phyloP scores from a whole-genome alignment of 2,329 filamentous ascomycete genomes.

The Fusarium begoniae region DNA sequence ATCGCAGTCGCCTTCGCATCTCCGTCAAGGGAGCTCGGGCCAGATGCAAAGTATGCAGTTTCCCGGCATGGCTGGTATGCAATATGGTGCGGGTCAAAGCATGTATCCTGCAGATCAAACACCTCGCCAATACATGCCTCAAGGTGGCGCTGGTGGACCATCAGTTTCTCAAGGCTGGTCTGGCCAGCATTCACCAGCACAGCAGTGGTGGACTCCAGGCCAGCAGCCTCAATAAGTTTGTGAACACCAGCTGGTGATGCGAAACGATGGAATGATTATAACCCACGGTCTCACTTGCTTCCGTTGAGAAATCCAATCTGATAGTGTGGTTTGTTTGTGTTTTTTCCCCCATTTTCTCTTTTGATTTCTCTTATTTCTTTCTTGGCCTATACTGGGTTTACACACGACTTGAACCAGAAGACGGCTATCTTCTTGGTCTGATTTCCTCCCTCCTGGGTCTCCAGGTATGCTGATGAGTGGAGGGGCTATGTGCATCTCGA shows the following conservation, averaged over 20 bases:
- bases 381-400: slow-evolving; percentile 8
- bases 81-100: slow-evolving; percentile 64
- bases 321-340: slow-evolving; percentile 9
- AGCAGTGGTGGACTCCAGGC: slow-evolving; percentile 65
- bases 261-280: slow-evolving; percentile 39
- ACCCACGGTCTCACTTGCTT: slow-evolving; percentile 18
- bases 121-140: slow-evolving; percentile 73
- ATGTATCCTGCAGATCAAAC: slow-evolving; percentile 72
- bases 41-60: slow-evolving; percentile 71
- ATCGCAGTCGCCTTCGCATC: slow-evolving; percentile 66
- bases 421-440: slow-evolving; percentile 37
- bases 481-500: slow-evolving; percentile 49
- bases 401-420: slow-evolving; percentile 23
- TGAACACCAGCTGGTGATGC: slow-evolving; percentile 11
- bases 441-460: slow-evolving; percentile 49
- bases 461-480: slow-evolving; percentile 48
- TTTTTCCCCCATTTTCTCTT: slow-evolving; percentile 15
- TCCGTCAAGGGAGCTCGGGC: slow-evolving; percentile 64
- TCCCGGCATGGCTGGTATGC: slow-evolving; percentile 69
- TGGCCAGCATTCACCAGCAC: slow-evolving; percentile 70
- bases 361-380: neutral
- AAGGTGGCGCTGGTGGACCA: slow-evolving; percentile 61
- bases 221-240: slow-evolving; percentile 54
- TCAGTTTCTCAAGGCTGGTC: slow-evolving; percentile 63
- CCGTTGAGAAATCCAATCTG: slow-evolving; percentile 21